These are phyloP conservation scores for Calycina herbarum DNA, from an alignment of 2,329 filamentous ascomycete genomes.

Conservation along the genomic window DNA sequence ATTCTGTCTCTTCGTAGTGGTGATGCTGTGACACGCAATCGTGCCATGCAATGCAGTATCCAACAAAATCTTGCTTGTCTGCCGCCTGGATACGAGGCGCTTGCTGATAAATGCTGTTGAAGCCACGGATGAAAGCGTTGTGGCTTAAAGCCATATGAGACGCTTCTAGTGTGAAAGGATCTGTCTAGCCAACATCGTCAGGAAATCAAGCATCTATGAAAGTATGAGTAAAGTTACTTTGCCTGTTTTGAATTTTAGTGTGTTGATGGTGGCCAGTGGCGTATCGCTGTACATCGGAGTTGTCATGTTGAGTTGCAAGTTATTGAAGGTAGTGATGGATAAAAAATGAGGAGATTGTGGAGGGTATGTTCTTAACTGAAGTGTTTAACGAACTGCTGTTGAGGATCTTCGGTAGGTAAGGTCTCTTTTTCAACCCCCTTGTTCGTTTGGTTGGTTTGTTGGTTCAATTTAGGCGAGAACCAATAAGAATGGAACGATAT, in stretches of 20 bases:
- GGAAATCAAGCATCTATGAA: too few species aligned
- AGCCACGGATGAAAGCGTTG: slow-evolving; percentile 62
- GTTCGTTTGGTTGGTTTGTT: too few species aligned
- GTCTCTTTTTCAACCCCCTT: too few species aligned
- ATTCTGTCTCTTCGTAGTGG: slow-evolving; percentile 21
- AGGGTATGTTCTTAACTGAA: too few species aligned
- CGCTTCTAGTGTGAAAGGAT: slow-evolving; percentile 56
- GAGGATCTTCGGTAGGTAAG: too few species aligned
- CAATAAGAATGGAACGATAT: too few species aligned
- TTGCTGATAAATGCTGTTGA: slow-evolving; percentile 64
- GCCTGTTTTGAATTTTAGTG: slow-evolving; percentile 18
- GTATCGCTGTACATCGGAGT: slow-evolving; percentile 17
- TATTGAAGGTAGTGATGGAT: too few species aligned
- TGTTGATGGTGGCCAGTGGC: slow-evolving; percentile 16
- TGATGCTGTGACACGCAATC: slow-evolving; percentile 51
- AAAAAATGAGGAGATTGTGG: too few species aligned
- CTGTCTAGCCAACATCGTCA: slow-evolving; percentile 15
- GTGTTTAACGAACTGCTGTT: too few species aligned
- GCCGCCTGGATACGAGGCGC: slow-evolving; percentile 50
- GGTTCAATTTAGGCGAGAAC: too few species aligned
- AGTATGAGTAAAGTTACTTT: neutral
- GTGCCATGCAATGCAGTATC: slow-evolving; percentile 58
- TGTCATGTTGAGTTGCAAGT: neutral
- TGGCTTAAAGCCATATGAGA: slow-evolving; percentile 63
- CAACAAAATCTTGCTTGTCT: slow-evolving; percentile 58